Base-by-base conservation (phyloP, 169 alveolate species). In the Eimeria brunetti region DNA sequence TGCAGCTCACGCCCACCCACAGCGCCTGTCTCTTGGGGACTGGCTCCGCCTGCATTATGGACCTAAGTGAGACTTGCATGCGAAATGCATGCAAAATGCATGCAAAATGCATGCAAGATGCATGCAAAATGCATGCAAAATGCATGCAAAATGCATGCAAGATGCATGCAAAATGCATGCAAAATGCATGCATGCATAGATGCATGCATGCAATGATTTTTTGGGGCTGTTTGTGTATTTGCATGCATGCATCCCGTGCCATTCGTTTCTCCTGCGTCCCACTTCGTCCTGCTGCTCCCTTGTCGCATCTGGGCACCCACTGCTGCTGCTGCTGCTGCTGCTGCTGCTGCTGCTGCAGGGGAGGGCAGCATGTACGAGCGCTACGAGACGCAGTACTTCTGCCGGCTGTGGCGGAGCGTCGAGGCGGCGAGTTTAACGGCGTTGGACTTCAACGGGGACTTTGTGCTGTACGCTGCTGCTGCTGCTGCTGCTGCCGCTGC, bases 401-500 rank as follows among this genome's bases (percentile, higher is more conserved):
- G 78, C 56, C 56, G 46, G 36, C 58, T 90, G 49, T 90, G 95
- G 95, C 78, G 89, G 6, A 90, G 95, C 44, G 71, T 90, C 30
- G 95, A 90, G 60, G 95, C 95, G 16, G 58, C 75, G 49, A 51
- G 49, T n/a, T 18, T 90, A 30, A 81, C 84, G 51, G 95, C 88
- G 30, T n/a, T 90, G 60, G 95, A 90, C 51, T 90, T 53, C 84
- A 81, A 90, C 83, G 95, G 91, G 80, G 78, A 60, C 73, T 62
- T 76, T 30, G 80, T 90, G 53, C 95, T 90, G 95, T 90, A 73
- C 85, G 95, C n/a, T 56, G 33, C 89, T n/a, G n/a, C n/a, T n/a
- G 30, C 73, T 33, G 30, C 84, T 33, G 24, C 84, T 7, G 8
- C 11, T 1, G 36, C 38, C 38, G 16, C 38, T 27, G 44, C 44